Evolutionary conservation across 139 green algal species (phyloP), one percentile per base, ranked within the genome.

Genomic region (Chlorella sp.): DNA sequence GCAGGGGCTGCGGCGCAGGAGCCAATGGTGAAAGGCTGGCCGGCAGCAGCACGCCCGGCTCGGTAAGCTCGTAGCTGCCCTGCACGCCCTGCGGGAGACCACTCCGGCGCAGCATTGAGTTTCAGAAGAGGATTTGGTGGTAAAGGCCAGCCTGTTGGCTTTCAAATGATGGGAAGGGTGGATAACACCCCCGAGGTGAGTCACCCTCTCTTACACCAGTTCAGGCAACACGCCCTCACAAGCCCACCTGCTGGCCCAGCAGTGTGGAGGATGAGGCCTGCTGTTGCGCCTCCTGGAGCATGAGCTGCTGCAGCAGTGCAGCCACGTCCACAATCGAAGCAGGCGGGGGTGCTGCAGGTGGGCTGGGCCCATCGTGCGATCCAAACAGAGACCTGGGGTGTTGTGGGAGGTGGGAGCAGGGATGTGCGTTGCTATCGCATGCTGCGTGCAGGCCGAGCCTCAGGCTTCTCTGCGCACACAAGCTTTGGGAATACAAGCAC

Each of bases 291-390:
- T 82, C 30, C 57, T 82, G 76, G 25, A 82, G 57, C n/a, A 62
- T 25, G 7, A 82, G 76, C 76, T 82, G 76, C 76, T 72, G 76
- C 56, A 82, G 60, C 76, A 81, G 55, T 5, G 9, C 51, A 4
- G 51, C 21, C 51, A 60, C 51, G 15, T 60, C 51, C 51, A 60
- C 15, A 15, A 21, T 15, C 21, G 51, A 15, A 2, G 51, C 51
- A 15, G 51, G 51, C 30, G 64, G 64, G 12, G 17, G 26, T 38
- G 39, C 26, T 25, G 70, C 70, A 13, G 39, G 39, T 34, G 26
- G 26, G 11, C 20, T 18, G 1, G 64, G 65, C 30, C 12, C 65
- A 7, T 44, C 34, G 0, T 18, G 16, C 11, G 70, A 36, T 39
- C 70, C 70, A 26, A 78, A 78, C 26, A 78, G 16, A n/a, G 70